Evolutionary conservation across 805 yeast species (phyloP).

Genomic region (Nakazawaea wickerhamii): DNA sequence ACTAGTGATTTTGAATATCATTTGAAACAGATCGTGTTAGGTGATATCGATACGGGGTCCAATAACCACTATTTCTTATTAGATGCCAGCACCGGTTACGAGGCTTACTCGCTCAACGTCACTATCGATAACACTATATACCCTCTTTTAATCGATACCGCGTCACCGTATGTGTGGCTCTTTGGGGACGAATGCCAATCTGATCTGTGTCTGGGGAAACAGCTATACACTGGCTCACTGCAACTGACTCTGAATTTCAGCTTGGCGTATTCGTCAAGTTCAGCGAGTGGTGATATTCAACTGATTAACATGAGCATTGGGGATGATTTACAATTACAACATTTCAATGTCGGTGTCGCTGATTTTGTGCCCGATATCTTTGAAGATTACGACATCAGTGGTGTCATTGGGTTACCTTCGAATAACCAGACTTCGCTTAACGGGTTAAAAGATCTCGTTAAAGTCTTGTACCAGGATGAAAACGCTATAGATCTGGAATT

Average conservation of each 20-base stretch:
- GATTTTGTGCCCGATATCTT: constrained; percentile 47
- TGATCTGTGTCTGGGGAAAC: constrained; percentile 33
- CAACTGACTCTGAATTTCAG: constrained; percentile 30
- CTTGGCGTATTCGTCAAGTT: constrained; percentile 48
- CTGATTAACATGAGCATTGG: constrained; percentile 31
- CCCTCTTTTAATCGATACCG: constrained; percentile 58
- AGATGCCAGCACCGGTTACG: constrained; percentile 21
- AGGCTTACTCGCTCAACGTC: constrained; percentile 35
- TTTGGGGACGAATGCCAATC: constrained; percentile 44
- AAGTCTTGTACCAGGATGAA: constrained; percentile 27
- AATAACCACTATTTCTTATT: constrained; percentile 23
- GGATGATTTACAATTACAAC: constrained; percentile 30
- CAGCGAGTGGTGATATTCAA: constrained; percentile 45
- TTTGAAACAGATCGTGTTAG: background rate
- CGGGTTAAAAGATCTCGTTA: constrained; percentile 33
- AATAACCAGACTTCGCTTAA: constrained; percentile 27
- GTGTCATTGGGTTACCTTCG: constrained; percentile 56
- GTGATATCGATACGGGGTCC: background rate
- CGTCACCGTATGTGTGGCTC: constrained; percentile 61
- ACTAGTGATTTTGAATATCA: background rate
- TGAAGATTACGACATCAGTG: constrained; percentile 46
- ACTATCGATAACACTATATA: constrained; percentile 36
- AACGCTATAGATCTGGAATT: constrained; percentile 30
- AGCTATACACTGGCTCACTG: constrained; percentile 18
- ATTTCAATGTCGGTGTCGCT: constrained; percentile 52